Base-by-base conservation (phyloP, 2,329 filamentous ascomycete species). In the Calonectria crousiana region DNA sequence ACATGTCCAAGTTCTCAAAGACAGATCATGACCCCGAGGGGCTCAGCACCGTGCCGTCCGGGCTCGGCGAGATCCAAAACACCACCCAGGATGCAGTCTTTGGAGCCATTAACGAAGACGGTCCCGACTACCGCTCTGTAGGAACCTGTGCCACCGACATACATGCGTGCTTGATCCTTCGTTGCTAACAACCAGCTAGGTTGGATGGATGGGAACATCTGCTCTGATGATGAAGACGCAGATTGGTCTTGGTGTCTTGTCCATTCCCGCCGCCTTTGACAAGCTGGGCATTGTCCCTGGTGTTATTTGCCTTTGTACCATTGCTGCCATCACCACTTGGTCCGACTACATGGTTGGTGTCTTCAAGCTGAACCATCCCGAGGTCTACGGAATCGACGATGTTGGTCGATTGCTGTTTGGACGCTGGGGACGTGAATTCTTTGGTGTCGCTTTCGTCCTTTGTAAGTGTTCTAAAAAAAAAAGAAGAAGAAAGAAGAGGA, bases 311-410 rank as follows among this genome's bases (percentile, higher is more conserved):
- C 80, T 89, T 6, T 53, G 84, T 2, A 74, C 77, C 8, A 84
- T 89, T 47, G 85, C 82, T 1, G 74, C 58, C 38, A 87, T 88
- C 77, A 88, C 87, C 0, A 87, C 85, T 2, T 89, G 87, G 87
- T 87, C 86, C 5, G 83, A 84, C 69, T 88, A 86, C 74, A 86
- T 88, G 26, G 82, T 89, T 11, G 88, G 87, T 18, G 79, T 82
- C n/a, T 90, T 90, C 84, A 90, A 90, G 78, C 76, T 87, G 30
- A 80, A 82, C 34, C 89, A 90, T 75, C 85, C 84, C 2, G 84
- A 87, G 44, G 87, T 90, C 2, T 90, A 90, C 77, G 85, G 87
- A 49, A 88, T 90, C 73, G 88, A 89, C 69, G 89, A 90, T 75
- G 88, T 86, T 2, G 89, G 88, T 34, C 75, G 75, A 6, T 81